Percentiles rank a stretch among this genome's conserved stretches.
These are phyloP conservation scores for Nakazawaea laoshanensis DNA, from an alignment of 805 yeast species.

Conservation along the genomic window DNA sequence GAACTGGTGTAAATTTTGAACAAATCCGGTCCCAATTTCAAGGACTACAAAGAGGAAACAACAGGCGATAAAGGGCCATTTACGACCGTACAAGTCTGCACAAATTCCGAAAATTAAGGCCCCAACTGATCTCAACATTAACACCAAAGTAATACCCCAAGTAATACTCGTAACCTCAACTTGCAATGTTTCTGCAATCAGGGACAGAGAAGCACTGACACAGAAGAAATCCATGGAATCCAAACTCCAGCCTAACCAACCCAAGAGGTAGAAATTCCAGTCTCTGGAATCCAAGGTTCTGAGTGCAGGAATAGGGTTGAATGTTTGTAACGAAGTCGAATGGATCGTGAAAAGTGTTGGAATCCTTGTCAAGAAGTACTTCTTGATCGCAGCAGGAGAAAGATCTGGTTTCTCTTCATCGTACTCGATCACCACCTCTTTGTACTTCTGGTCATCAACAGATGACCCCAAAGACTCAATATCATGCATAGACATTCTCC, in stretches of 20 bases:
- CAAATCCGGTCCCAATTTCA: conserved; percentile 49
- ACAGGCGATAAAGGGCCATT: conserved; percentile 36
- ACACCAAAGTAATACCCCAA: conserved; percentile 37
- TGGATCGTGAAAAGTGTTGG: conserved; percentile 12
- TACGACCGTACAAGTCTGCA: conserved; percentile 44
- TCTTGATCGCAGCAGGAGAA: conserved; percentile 4
- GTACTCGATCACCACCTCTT: no score
- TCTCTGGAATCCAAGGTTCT: conserved; percentile 29
- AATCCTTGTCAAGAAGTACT: conserved; percentile 11
- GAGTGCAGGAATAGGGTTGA: conserved; percentile 48
- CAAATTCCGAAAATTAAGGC: conserved; percentile 40
- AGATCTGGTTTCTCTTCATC: conserved; percentile 11
- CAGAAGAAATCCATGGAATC: conserved; percentile 49
- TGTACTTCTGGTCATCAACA: no score
- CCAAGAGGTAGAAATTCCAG: conserved; percentile 40
- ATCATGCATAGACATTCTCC: no score
- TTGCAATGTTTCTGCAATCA: conserved; percentile 31
- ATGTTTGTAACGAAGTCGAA: conserved; percentile 8
- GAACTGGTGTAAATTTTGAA: conserved; percentile 36
- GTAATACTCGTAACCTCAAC: conserved; percentile 32
- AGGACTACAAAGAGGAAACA: conserved; percentile 30
- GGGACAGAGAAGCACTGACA: conserved; percentile 32
- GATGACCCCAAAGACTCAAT: no score
- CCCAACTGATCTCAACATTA: conserved; percentile 53
- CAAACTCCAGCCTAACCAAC: conserved; percentile 43